Percentiles rank a stretch among this genome's conserved stretches.
These are phyloP conservation scores for Penicillium sp. DNA, from an alignment of 2,329 filamentous ascomycete species.

Conservation along the genomic window DNA sequence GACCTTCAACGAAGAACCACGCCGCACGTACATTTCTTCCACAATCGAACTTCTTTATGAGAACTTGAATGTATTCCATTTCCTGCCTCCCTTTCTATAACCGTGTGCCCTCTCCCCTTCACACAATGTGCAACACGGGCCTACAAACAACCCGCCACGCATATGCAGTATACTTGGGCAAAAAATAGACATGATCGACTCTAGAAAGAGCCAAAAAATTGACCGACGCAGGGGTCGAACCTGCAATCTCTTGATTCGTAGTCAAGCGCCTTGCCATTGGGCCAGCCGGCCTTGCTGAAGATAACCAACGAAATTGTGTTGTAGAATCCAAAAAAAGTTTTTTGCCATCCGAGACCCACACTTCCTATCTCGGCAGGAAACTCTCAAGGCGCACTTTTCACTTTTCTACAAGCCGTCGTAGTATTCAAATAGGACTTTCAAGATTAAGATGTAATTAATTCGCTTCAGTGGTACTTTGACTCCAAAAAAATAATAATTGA, in stretches of 20 bases:
- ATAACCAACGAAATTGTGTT: not conserved
- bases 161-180: not conserved
- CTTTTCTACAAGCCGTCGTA: not conserved
- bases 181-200: not conserved
- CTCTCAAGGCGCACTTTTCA: not conserved
- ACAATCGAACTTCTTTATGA: not conserved
- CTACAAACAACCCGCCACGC: not conserved
- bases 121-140: not conserved
- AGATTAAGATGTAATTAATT: too few species aligned
- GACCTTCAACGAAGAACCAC: too few species aligned
- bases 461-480: too few species aligned
- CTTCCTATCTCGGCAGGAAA: not conserved
- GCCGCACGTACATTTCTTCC: too few species aligned
- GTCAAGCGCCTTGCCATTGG: conserved; percentile 54
- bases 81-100: not conserved
- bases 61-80: not conserved
- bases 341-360: not conserved
- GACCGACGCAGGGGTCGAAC: conserved; percentile 46
- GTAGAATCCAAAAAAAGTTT: not conserved
- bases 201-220: conserved; percentile 14
- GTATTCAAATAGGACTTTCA: too few species aligned
- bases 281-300: conserved; percentile 34
- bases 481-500: too few species aligned
- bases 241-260: conserved; percentile 54
- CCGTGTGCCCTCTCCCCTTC: not conserved